Conservation (phyloP, 106 monocot species). For the Cymbidium sinense region DNA sequence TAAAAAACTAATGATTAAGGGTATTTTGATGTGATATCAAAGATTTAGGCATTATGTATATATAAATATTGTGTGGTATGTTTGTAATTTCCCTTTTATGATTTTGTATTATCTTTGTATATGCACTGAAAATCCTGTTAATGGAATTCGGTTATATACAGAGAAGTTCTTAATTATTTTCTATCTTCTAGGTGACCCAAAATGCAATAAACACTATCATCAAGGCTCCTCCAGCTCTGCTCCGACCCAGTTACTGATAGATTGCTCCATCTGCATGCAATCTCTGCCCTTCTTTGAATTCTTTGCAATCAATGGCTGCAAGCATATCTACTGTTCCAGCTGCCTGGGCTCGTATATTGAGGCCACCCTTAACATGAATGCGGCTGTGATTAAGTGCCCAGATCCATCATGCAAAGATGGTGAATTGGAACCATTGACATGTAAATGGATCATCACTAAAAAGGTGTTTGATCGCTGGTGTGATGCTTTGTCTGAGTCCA, state of each 20-base stretch:
- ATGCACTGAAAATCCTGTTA: too few relatives aligned
- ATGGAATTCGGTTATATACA: too few relatives aligned
- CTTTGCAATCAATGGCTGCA: slow-evolving; percentile 1
- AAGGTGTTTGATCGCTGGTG: slow-evolving; percentile 12
- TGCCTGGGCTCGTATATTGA: background rate
- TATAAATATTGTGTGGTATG: too few relatives aligned
- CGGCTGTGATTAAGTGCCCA: slow-evolving; percentile 2
- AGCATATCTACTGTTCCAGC: background rate
- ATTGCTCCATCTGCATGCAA: slow-evolving; percentile 13
- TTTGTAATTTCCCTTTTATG: too few relatives aligned
- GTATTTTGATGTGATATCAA: too few relatives aligned
- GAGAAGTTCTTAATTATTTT: background rate
- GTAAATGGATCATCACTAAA: slow-evolving; percentile 2
- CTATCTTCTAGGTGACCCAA: background rate
- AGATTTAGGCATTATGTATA: too few relatives aligned
- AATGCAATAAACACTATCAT: background rate
- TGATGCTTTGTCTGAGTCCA: background rate
- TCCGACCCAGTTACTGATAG: background rate
- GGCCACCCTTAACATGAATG: slow-evolving; percentile 6
- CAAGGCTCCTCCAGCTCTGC: slow-evolving; percentile 1
- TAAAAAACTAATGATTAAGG: too few relatives aligned
- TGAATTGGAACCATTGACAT: background rate
- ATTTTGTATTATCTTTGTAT: too few relatives aligned
- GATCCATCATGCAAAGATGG: slow-evolving; percentile 4
- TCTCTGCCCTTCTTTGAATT: background rate